Evolutionary conservation across 352 stramenopile species (phyloP), one percentile per base, ranked within the genome.

Genomic region (Pythium dissimile): DNA sequence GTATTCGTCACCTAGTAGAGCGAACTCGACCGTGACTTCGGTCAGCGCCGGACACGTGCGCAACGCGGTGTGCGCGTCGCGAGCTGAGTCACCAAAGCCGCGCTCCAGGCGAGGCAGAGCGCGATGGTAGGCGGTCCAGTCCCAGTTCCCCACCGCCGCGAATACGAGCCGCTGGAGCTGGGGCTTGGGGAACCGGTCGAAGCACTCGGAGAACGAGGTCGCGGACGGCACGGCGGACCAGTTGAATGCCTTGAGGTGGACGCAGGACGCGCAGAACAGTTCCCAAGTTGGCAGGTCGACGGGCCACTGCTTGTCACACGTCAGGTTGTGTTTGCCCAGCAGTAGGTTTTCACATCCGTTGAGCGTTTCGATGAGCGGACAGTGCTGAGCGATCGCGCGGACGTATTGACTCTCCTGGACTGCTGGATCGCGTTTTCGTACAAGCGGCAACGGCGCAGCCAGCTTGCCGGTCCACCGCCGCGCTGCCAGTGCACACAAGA

Each of bases 161-260:
- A 47, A 13, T 24, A 13, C 3, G 2, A 47, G 41, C 10, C 6
- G 12, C 21, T 1, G 16, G 20, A 47, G 21, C 41, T 32, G 15
- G 3, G 49, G 20, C 43, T 61, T 61, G 3, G 42, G 42, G 15
- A 30, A 54, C 27, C 31, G 18, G 11, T 23, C 43, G 45, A 61
- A 61, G 9, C 38, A 31, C 23, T 38, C 32, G 20, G 54, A 61
- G 24, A 54, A 54, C 24, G 39, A 30, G 23, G 31, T 54, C 42
- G 54, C 44, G 23, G 48, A 54, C 34, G 54, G 54, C 18, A 38
- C 28, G 10, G 12, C 16, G 5, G 20, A 28, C 52, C 52, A 60
- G 21, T 52, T 13, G 21, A 58, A 43, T 2, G 18, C 26, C 26
- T n/a, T 16, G 11, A 58, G 27, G 20, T 35, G 37, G 9, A 9